These are phyloP conservation scores for Pythium pyrilobum DNA, from an alignment of 352 stramenopile genomes.

Conservation along the genomic window DNA sequence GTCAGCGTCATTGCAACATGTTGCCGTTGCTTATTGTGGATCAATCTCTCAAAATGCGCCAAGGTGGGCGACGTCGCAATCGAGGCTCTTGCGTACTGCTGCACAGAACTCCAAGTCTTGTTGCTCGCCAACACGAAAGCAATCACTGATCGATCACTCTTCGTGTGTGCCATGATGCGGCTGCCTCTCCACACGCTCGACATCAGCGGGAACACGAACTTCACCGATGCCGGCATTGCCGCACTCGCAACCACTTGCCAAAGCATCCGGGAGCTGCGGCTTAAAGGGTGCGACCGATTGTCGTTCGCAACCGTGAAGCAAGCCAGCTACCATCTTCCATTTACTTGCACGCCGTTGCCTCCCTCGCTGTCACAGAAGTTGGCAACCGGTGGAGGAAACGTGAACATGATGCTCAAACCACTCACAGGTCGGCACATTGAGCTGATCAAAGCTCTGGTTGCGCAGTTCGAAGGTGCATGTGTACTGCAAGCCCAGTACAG, in stretches of 20 bases:
- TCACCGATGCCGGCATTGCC: conserved; percentile 47
- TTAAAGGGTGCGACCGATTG: conserved; percentile 63
- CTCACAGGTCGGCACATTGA: conserved; percentile 30
- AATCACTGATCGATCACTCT: conserved; percentile 44
- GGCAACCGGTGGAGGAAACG: conserved; percentile 31
- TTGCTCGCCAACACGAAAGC: conserved; percentile 30
- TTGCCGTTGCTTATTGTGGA: conserved; percentile 34
- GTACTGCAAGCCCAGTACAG: conserved; percentile 39
- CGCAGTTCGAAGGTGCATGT: conserved; percentile 31
- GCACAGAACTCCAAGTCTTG: conserved; percentile 33
- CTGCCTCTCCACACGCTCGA: conserved; percentile 43
- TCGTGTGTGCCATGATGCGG: conserved; percentile 34
- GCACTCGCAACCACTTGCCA: conserved; percentile 34
- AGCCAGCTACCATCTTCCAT: conserved; percentile 34
- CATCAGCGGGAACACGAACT: conserved; percentile 49
- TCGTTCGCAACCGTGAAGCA: conserved; percentile 29
- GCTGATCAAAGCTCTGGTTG: conserved; percentile 26
- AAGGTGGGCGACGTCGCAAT: conserved; percentile 41
- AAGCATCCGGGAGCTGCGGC: conserved; percentile 41
- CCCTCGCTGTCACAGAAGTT: conserved; percentile 36
- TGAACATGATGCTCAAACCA: conserved; percentile 21
- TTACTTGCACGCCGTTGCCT: conserved; percentile 26
- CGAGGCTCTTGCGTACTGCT: conserved; percentile 44
- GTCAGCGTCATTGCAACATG: conserved; percentile 44
- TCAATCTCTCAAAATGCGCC: conserved; percentile 62